Percentiles rank a stretch among this genome's conserved stretches.
Evolutionary conservation across 2,329 filamentous ascomycete species (phyloP).

Genomic region (Neopestalotiopsis rosae): DNA sequence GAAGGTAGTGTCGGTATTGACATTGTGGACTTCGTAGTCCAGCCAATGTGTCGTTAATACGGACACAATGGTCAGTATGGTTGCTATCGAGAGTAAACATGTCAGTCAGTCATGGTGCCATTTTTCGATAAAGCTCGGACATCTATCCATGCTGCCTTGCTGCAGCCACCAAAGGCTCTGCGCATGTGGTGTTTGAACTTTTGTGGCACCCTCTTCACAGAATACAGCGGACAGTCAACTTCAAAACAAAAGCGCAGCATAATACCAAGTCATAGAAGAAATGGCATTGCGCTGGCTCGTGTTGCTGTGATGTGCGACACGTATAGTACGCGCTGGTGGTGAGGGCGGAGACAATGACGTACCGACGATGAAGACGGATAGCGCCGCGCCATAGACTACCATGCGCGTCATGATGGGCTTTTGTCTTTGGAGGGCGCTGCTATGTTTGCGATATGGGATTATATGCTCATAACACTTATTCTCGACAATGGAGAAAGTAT

Average conservation of each 20-base stretch:
- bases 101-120: not conserved
- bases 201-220: not conserved
- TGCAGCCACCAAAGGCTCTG: not conserved
- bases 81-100: constrained; percentile 53
- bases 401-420: constrained; percentile 44
- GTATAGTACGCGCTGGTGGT: not conserved
- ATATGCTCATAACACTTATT: constrained; percentile 10
- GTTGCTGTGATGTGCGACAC: not conserved
- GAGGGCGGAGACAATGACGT: constrained; percentile 33
- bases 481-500: not conserved
- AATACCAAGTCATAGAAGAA: not conserved
- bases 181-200: not conserved
- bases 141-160: not conserved
- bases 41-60: constrained; percentile 77
- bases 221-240: not conserved
- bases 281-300: not conserved
- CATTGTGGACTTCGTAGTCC: constrained; percentile 61
- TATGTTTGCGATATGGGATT: not conserved
- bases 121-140: not conserved
- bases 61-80: constrained; percentile 72
- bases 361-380: constrained; percentile 49
- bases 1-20: constrained; percentile 49
- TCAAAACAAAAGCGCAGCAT: not conserved
- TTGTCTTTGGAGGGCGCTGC: not conserved
- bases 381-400: constrained; percentile 45